These are phyloP conservation scores for Musa troglodytarum DNA, from an alignment of 176 grass and related monocot species.

Conservation along the genomic window DNA sequence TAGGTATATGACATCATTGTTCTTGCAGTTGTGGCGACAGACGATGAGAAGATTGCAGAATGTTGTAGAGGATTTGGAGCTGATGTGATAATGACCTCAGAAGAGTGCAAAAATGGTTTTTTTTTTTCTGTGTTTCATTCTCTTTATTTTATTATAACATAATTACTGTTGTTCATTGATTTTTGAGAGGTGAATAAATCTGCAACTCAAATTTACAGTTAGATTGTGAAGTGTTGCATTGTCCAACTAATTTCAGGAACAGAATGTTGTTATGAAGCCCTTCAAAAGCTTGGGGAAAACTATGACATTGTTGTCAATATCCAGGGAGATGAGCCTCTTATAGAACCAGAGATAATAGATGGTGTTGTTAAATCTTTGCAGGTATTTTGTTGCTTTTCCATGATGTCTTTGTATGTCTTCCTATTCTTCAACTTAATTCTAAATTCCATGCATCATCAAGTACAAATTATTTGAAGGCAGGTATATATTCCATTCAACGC, in stretches of 20 bases:
- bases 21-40: slow-evolving; percentile 63
- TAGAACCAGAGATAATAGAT: slow-evolving; percentile 95
- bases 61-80: slow-evolving; percentile 96
- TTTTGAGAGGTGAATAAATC: not conserved
- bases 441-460: not conserved
- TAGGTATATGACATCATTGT: not conserved
- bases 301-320: slow-evolving; percentile 94
- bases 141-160: not conserved
- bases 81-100: slow-evolving; percentile 89
- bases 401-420: slow-evolving; percentile 9
- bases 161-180: slow-evolving; percentile 1
- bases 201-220: no score
- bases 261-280: slow-evolving; percentile 79
- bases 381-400: slow-evolving; percentile 36
- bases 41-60: slow-evolving; percentile 80
- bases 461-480: not conserved
- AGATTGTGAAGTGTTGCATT: not conserved
- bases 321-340: slow-evolving; percentile 86
- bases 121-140: slow-evolving; percentile 3
- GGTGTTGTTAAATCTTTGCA: slow-evolving; percentile 84
- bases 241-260: slow-evolving; percentile 34
- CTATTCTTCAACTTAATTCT: not conserved
- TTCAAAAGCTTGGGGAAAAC: slow-evolving; percentile 49
- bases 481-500: no score
- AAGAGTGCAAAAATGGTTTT: slow-evolving; percentile 75